A percentile compares a stretch with the other conserved stretches of the same genome.
These are phyloP conservation scores for Corylus americana DNA, from an alignment of 306 rosid genomes.

Conservation along the genomic window DNA sequence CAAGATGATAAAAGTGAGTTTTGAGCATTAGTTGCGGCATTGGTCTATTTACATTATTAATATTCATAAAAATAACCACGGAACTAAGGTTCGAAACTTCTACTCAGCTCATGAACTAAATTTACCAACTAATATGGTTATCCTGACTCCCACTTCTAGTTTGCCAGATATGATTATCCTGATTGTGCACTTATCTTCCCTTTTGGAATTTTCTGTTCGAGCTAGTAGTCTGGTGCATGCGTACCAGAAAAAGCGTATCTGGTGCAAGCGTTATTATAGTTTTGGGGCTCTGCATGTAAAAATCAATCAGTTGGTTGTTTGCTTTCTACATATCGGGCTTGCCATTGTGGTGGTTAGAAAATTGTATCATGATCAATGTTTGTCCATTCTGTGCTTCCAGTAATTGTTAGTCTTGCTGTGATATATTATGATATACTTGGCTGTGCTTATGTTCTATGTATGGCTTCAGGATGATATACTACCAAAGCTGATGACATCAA, in stretches of 20 bases:
- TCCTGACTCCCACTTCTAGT: background rate
- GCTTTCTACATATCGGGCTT: background rate
- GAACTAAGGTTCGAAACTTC: background rate
- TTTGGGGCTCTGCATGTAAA: background rate
- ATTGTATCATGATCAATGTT: background rate
- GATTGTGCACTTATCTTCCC: background rate
- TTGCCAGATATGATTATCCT: background rate
- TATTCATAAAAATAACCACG: background rate
- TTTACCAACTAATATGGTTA: background rate
- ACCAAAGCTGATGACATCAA: conserved; percentile 97
- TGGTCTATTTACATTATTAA: background rate
- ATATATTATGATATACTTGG: conserved; percentile 6
- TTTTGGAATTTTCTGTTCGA: background rate
- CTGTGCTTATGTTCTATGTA: conserved; percentile 30
- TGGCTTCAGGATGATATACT: conserved; percentile 90
- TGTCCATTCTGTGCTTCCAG: conserved; percentile 9
- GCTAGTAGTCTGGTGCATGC: background rate
- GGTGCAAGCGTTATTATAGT: background rate
- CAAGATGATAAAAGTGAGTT: background rate
- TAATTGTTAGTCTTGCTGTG: conserved; percentile 22
- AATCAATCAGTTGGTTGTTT: conserved; percentile 7
- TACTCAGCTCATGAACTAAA: background rate
- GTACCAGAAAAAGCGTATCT: background rate
- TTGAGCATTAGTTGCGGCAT: background rate
- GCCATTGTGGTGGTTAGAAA: background rate